Evolutionary conservation across 2,329 filamentous ascomycete species (phyloP), one percentile per base, ranked within the genome.

Genomic region (Verticillium albo-atrum): DNA sequence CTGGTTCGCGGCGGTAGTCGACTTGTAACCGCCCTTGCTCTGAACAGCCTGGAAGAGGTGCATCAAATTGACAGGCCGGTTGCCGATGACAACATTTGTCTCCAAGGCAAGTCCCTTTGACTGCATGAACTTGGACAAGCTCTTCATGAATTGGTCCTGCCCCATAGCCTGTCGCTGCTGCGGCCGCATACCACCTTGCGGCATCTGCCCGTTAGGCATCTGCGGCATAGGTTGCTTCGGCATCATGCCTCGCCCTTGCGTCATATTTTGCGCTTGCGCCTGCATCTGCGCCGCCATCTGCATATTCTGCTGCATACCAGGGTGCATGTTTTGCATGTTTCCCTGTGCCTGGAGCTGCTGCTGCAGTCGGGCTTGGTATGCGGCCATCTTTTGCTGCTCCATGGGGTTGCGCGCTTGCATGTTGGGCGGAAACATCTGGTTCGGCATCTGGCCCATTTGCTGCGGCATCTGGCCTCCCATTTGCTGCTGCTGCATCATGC

Each of bases 331-430:
- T 37, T 79, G 75, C 68, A 82, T 79, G 42, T 78, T 80, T 52
- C 74, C 78, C 63, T 88, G 85, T 10, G 74, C 73, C 62, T 90
- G 86, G 47, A 89, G 82, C 68, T 93, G 90, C 59, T 89, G 86
- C 68, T 96, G 90, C 57, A 96, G 75, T 62, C 91, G 89, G 85
- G 96, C 90, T 66, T 96, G 91, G 68, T 96, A 94, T 55, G 89
- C 76, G 59, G 86, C 81, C 72, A 92, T 83, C 68, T 92, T 89
- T 64, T 92, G 87, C 68, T 91, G 88, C 47, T 91, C 89, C 63
- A 90, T 82, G 53, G 79, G 80, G 66, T 84, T 79, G 58, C 81
- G 82, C 15, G 25, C 25, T 58, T 79, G 78, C 68, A 75, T 73
- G 52, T 61, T 63, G 55, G 65, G 64, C 12, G 68, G 64, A 14